Percentiles rank a stretch among this genome's conserved stretches.
Evolutionary conservation across 2,329 filamentous ascomycete species (phyloP).

Genomic region (Fusarium torulosum): DNA sequence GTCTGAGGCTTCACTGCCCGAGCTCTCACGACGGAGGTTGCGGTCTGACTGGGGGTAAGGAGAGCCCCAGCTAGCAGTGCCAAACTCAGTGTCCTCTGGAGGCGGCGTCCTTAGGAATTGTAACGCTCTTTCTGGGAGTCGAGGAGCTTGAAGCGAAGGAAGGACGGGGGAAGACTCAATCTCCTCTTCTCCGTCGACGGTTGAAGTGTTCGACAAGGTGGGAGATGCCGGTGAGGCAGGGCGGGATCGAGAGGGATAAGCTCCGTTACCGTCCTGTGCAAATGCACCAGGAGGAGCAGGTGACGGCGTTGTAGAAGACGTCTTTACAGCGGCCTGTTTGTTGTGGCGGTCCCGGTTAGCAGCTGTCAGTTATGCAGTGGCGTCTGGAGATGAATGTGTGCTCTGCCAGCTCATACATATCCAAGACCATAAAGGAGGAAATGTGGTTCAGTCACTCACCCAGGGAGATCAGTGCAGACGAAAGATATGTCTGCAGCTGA

Average conservation of each 20-base stretch:
- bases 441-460: conserved; percentile 54
- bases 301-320: conserved; percentile 66
- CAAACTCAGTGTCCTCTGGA: conserved; percentile 60
- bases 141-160: conserved; percentile 70
- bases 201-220: conserved; percentile 72
- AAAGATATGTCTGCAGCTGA: conserved; percentile 68
- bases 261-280: conserved; percentile 68
- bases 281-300: conserved; percentile 68
- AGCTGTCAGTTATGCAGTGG: conserved; percentile 42
- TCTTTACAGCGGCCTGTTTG: conserved; percentile 61
- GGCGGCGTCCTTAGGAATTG: conserved; percentile 69
- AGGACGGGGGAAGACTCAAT: conserved; percentile 69
- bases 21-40: conserved; percentile 64
- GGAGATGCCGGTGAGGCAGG: conserved; percentile 64
- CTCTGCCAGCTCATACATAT: conserved; percentile 35
- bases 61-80: conserved; percentile 90
- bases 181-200: conserved; percentile 68
- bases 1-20: conserved; percentile 70
- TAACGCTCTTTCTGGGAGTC: conserved; percentile 66
- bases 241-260: conserved; percentile 52
- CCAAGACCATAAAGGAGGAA: conserved; percentile 26
- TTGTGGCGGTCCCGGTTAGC: conserved; percentile 44
- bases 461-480: conserved; percentile 74
- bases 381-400: conserved; percentile 42
- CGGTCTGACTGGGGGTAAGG: conserved; percentile 80